Percentiles rank a stretch among this genome's conserved stretches.
phyloP scores from a whole-genome alignment of 1,284 basidiomycete species.

The Sporisorium graminicola region DNA sequence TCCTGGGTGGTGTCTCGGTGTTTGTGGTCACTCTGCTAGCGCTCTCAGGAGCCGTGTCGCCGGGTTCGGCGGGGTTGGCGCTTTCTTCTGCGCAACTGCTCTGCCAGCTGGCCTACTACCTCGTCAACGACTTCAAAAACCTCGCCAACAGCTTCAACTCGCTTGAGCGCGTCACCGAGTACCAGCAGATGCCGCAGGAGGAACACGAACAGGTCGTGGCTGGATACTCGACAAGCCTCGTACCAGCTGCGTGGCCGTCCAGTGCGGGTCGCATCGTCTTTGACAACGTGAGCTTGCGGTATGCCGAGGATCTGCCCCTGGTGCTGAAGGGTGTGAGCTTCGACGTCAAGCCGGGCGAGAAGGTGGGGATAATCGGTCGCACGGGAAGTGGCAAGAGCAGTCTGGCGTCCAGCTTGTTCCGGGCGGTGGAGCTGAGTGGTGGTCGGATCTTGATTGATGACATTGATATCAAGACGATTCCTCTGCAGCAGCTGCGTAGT shows the following conservation, averaged over 20 bases:
- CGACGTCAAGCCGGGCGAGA: slow-evolving; percentile 79
- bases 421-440: slow-evolving; percentile 48
- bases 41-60: slow-evolving; percentile 77
- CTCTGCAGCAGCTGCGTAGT: slow-evolving; percentile 63
- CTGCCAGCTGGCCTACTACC: slow-evolving; percentile 54
- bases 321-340: slow-evolving; percentile 85
- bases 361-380: slow-evolving; percentile 71
- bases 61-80: slow-evolving; percentile 85
- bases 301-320: slow-evolving; percentile 84
- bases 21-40: slow-evolving; percentile 74
- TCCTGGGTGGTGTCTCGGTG: slow-evolving; percentile 54
- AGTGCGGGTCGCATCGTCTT: slow-evolving; percentile 74
- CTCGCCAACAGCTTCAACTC: slow-evolving; percentile 74
- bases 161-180: slow-evolving; percentile 89
- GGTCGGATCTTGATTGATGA: slow-evolving; percentile 63
- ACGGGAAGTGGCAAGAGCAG: slow-evolving; percentile 73
- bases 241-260: slow-evolving; percentile 72
- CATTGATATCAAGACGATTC: slow-evolving; percentile 55
- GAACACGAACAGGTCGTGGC: slow-evolving; percentile 69
- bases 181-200: slow-evolving; percentile 87
- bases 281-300: slow-evolving; percentile 82
- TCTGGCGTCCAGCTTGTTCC: slow-evolving; percentile 38
- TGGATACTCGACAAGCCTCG: slow-evolving; percentile 7
- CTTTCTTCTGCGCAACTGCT: slow-evolving; percentile 75
- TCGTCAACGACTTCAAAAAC: slow-evolving; percentile 54